Base-by-base conservation (phyloP, 78 protist genomes). In the Reticulomyxa filosa region DNA sequence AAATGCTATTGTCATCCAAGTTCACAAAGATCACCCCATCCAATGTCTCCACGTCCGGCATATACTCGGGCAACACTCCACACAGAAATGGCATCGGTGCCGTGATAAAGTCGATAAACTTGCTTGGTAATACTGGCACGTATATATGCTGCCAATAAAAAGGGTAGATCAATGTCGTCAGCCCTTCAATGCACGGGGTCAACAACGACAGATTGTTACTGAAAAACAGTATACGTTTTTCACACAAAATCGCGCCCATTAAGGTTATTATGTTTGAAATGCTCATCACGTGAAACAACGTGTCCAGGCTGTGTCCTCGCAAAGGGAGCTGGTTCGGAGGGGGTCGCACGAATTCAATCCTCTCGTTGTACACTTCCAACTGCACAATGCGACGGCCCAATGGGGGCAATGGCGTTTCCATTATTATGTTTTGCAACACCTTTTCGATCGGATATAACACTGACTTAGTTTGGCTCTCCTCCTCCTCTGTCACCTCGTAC, bases 291-390 rank as follows among this genome's bases (percentile, higher is more conserved):
- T 25, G 51, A 23, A 29, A 63, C 22, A 63, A 25, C 37, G 17
- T 8, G 3, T 25, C 5, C 42, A 63, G 53, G 59, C 26, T 13
- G 51, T 25, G 25, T 6, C 46, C 67, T 48, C 67, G 53, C 50
- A 63, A 32, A 20, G 67, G 67, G 8, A 38, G 67, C 4, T 63
- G 13, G 52, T 63, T 63, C 48, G 53, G 51, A 27, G 67, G 48
- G 5, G 67, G 67, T 6, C 67, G 67, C 51, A 4, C 27, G 67
- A 63, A 10, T 61, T 7, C 8, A 10, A 26, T 61, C 53, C 65
- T 46, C 38, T 10, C 65, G 8, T 61, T 26, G 46, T 6, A 37
- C 53, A 61, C 13, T 17, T 7, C 20, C 7, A 26, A 37, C 6
- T 10, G 13, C 8, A 26, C 65, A 10, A 7, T 10, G 8, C 20